Conservation (phyloP, 2,329 filamentous ascomycete species). For the Cordyceps pruinosa region DNA sequence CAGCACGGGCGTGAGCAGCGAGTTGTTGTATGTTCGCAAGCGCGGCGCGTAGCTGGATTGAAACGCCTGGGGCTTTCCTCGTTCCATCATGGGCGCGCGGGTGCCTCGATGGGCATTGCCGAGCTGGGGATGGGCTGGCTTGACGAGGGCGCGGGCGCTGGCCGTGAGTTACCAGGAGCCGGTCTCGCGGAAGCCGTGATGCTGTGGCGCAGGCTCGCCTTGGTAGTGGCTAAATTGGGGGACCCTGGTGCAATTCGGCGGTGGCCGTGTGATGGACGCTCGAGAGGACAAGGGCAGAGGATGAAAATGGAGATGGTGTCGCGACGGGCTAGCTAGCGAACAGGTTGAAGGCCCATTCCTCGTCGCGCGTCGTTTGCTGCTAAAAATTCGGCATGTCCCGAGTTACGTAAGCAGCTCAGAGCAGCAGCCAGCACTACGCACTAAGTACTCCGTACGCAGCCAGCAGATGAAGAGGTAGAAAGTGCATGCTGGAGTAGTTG, state of each 20-base stretch:
- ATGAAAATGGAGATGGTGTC: constrained; percentile 10
- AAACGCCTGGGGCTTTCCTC: constrained; percentile 68
- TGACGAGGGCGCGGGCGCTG: not conserved
- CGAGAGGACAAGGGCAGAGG: not conserved
- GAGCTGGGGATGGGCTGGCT: not conserved
- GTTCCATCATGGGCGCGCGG: constrained; percentile 37
- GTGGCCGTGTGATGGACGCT: constrained; percentile 3
- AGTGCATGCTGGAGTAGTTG: too few species aligned
- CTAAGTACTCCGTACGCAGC: not conserved
- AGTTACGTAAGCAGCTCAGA: constrained; percentile 19
- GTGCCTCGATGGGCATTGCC: constrained; percentile 5
- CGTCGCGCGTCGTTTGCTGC: constrained; percentile 23
- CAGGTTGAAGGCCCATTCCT: constrained; percentile 21
- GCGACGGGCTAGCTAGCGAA: constrained; percentile 10
- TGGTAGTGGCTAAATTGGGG: not conserved
- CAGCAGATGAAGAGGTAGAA: too few species aligned
- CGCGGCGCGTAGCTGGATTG: constrained; percentile 88
- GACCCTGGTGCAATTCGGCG: not conserved
- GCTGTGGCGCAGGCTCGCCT: not conserved
- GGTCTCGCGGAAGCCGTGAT: not conserved
- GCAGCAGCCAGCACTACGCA: not conserved
- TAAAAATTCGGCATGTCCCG: constrained; percentile 19
- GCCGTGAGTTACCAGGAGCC: not conserved
- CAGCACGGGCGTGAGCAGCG: constrained; percentile 78
- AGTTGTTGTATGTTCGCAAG: constrained; percentile 84